Conservation (phyloP, 1,284 basidiomycete genomes). For the Stereum hirsutum region DNA sequence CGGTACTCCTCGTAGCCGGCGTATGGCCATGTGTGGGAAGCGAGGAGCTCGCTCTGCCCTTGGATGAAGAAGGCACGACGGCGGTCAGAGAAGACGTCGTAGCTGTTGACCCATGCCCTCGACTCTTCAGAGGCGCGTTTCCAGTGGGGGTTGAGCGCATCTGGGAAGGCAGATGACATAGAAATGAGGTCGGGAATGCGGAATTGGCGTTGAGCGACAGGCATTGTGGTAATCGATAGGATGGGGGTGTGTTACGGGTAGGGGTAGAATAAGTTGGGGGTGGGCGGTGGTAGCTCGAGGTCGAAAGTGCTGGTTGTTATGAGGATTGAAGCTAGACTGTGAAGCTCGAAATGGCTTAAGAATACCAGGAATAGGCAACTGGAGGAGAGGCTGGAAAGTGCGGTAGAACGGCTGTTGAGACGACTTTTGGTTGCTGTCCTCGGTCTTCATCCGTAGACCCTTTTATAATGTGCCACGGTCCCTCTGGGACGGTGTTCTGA, state of each 20-base stretch:
- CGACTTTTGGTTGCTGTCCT: too few species aligned
- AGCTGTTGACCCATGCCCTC: conserved; percentile 53
- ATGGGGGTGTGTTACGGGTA: not conserved
- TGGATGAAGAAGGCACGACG: conserved; percentile 53
- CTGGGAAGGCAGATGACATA: conserved; percentile 33
- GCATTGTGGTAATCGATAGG: conserved; percentile 17
- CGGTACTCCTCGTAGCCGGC: conserved; percentile 51
- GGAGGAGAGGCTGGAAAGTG: conserved; percentile 4
- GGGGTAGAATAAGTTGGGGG: not conserved
- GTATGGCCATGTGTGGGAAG: conserved; percentile 49
- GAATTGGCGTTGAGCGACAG: conserved; percentile 27
- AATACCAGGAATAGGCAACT: too few species aligned
- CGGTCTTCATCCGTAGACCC: too few species aligned
- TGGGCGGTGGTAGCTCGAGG: too few species aligned
- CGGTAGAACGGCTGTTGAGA: not conserved
- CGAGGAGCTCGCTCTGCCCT: conserved; percentile 45
- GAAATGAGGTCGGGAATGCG: conserved; percentile 48
- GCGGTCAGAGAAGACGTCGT: conserved; percentile 46
- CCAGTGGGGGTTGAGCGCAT: conserved; percentile 43
- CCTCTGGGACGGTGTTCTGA: too few species aligned
- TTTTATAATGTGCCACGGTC: too few species aligned
- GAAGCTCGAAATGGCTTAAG: too few species aligned
- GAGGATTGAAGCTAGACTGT: not conserved
- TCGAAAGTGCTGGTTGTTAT: not conserved
- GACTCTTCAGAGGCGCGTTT: conserved; percentile 43